Conservation (phyloP, 305 asterid genomes). For the Plantago coronopus region DNA sequence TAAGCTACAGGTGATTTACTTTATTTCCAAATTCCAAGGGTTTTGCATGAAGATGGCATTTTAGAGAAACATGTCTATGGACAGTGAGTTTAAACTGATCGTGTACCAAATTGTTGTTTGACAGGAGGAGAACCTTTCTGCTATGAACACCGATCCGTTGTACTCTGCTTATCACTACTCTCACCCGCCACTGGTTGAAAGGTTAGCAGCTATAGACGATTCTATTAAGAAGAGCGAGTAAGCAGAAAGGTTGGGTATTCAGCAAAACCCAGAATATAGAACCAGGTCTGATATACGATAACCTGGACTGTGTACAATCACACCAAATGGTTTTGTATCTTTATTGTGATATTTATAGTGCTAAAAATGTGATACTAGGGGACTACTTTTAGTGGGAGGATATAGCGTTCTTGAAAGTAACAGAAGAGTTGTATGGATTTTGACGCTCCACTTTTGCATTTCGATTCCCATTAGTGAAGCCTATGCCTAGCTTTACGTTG, state of each 20-base stretch:
- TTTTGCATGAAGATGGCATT: background rate
- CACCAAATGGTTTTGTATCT: constrained; percentile 18
- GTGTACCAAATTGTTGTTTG: constrained; percentile 18
- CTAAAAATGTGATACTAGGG: background rate
- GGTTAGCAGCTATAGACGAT: constrained; percentile 81
- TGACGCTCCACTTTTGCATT: background rate
- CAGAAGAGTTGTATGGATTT: background rate
- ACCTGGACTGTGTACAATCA: constrained; percentile 1
- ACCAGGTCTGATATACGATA: constrained; percentile 6
- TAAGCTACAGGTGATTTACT: constrained; percentile 71
- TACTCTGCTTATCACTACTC: constrained; percentile 98
- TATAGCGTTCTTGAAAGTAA: background rate
- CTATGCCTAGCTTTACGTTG: background rate
- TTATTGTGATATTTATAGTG: constrained; percentile 19
- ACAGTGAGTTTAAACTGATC: background rate
- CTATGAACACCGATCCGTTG: constrained; percentile 97
- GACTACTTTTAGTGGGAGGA: constrained; percentile 12
- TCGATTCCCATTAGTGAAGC: background rate
- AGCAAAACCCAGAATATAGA: constrained; percentile 5
- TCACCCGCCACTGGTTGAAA: constrained; percentile 97
- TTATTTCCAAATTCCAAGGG: background rate
- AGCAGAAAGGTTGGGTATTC: constrained; percentile 14
- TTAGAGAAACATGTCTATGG: too few species aligned
- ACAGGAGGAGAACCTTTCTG: constrained; percentile 91
- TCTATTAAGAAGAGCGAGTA: constrained; percentile 78